Evolutionary conservation across 148 eudicot genomes (phyloP), one percentile per base, ranked within the genome.

Genomic region (Heliosperma pusillum): DNA sequence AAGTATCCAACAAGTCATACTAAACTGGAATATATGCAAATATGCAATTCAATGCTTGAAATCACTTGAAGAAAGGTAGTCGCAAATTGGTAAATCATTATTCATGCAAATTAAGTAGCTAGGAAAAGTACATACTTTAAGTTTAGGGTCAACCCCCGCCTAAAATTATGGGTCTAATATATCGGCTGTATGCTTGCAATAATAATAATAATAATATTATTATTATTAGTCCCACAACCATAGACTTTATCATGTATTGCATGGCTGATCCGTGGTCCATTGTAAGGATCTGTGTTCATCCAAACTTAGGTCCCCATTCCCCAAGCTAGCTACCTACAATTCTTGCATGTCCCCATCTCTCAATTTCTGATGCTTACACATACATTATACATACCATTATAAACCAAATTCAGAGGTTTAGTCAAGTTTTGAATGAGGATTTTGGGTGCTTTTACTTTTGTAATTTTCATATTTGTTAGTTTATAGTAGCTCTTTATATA

Each of bases 131-230:
- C 21, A 36, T 36, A 7, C 5, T 33, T 19, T 10, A 65, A 30
- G 13, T 68, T 1, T 68, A 68, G 71, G 21, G 71, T 68, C 71
- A 68, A 68, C 69, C 71, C 55, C 16, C 29, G 45, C 71, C 71
- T 44, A 68, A 68, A 42, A 44, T 21, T 21, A 42, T 68, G 71
- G 71, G 73, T 47, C 73, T 70, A 70, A 70, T 1, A 70, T 45
- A 50, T 70, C 73, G 73, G 73, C 73, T 70, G 15, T 25, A 50
- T 68, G 26, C 26, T 22, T n/a, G 21, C 9, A 36, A 36, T 36
- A 36, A 36, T 36, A 36, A 21, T n/a, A 68, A 42, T 44, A 70
- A 45, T 70, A 36, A 36, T 36, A 36, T 10, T n/a, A 68, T 20
- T 44, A 70, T 22, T 70, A 52, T 24, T 70, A 50, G 73, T 70